These are phyloP conservation scores for Akanthomyces uredinophilus DNA, from an alignment of 2,329 filamentous ascomycete species.

Conservation along the genomic window DNA sequence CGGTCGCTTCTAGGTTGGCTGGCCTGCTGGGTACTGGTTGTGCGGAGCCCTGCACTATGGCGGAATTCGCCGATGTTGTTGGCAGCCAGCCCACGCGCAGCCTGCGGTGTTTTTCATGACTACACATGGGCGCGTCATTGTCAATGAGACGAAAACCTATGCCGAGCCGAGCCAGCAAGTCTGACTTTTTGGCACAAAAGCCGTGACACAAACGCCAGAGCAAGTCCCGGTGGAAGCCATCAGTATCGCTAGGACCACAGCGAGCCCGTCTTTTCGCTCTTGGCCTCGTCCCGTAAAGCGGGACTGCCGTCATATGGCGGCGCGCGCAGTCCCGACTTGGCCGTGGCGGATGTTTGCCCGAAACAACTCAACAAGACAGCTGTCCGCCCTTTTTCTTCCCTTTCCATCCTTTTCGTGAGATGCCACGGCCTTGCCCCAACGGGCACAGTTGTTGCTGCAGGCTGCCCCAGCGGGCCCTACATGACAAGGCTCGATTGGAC, in stretches of 20 bases:
- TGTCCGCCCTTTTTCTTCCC: not conserved
- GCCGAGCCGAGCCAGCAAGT: not conserved
- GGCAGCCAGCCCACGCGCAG: not conserved
- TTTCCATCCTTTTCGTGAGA: not conserved
- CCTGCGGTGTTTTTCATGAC: not conserved
- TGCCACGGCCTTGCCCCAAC: conserved; percentile 3
- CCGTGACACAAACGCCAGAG: not conserved
- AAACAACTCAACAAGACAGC: not conserved
- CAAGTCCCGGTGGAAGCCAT: not conserved
- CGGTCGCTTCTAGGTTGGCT: not conserved
- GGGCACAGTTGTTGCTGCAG: not conserved
- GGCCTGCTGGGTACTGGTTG: no score
- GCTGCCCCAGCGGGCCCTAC: not conserved
- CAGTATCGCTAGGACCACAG: not conserved
- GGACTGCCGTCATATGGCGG: not conserved
- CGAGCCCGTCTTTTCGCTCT: not conserved
- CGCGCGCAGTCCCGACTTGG: not conserved
- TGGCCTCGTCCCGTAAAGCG: not conserved
- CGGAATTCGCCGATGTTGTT: not conserved
- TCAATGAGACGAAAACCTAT: not conserved
- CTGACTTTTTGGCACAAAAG: not conserved
- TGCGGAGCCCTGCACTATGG: not conserved
- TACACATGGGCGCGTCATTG: not conserved
- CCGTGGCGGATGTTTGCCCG: not conserved
- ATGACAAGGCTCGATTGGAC: conserved; percentile 7